These are phyloP conservation scores for Cladosporium sp. DNA, from an alignment of 2,329 filamentous ascomycete genomes.

Conservation along the genomic window DNA sequence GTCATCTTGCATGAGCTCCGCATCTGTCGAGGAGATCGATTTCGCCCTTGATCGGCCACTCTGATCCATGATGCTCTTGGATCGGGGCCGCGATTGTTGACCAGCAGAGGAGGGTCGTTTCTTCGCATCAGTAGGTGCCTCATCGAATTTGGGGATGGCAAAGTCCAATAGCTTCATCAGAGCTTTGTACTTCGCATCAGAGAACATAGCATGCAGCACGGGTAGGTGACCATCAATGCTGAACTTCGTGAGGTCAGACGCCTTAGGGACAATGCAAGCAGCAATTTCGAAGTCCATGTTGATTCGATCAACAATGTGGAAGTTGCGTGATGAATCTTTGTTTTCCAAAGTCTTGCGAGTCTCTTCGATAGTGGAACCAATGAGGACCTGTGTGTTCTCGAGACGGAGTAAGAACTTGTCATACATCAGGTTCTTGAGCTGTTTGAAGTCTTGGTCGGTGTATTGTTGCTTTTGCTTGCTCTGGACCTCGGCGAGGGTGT, in stretches of 20 bases:
- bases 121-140: conserved; percentile 12
- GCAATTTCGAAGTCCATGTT: conserved; percentile 98
- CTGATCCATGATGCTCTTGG: conserved; percentile 35
- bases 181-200: conserved; percentile 94
- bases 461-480: conserved; percentile 85
- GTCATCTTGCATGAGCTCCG: conserved; percentile 69
- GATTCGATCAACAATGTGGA: conserved; percentile 94
- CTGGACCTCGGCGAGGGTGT: conserved; percentile 85
- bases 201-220: conserved; percentile 84
- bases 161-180: conserved; percentile 96
- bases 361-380: conserved; percentile 87
- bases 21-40: conserved; percentile 71
- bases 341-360: conserved; percentile 77
- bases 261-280: conserved; percentile 93
- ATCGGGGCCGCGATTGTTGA: conserved; percentile 18
- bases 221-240: conserved; percentile 89
- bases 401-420: conserved; percentile 94
- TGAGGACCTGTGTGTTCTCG: conserved; percentile 90
- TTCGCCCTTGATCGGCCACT: conserved; percentile 55
- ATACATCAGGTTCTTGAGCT: conserved; percentile 91
- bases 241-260: conserved; percentile 86
- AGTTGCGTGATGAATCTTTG: conserved; percentile 59
- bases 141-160: conserved; percentile 78
- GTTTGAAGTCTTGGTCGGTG: conserved; percentile 81
- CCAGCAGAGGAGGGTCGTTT: conserved; percentile 32